Conservation (phyloP, 2,329 filamentous ascomycete genomes). For the Curvularia sp. region DNA sequence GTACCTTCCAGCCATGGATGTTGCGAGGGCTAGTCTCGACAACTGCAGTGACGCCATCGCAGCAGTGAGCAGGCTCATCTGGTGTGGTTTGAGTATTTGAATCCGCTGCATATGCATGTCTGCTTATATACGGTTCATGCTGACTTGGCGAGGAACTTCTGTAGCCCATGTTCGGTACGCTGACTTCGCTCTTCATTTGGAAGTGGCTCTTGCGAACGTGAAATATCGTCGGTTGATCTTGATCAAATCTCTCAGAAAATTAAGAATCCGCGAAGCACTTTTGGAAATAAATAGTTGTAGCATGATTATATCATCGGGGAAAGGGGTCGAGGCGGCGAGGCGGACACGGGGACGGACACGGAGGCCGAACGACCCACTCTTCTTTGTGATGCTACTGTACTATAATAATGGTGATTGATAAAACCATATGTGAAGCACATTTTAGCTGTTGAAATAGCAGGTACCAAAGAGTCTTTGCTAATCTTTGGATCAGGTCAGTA, state of each 20-base stretch:
- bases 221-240: no score
- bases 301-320: background rate
- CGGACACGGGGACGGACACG: slow-evolving; percentile 6
- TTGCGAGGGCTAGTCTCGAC: background rate
- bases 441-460: no score
- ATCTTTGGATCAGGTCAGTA: no score
- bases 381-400: background rate
- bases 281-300: no score
- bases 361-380: background rate
- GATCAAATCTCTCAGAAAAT: no score
- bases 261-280: no score
- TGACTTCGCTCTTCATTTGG: background rate
- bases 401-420: background rate
- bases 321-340: background rate
- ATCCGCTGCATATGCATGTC: background rate
- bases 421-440: no score
- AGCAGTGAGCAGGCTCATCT: background rate
- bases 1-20: slow-evolving; percentile 9
- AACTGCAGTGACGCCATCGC: background rate
- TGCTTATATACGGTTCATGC: background rate
- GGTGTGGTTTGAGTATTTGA: background rate
- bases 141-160: background rate
- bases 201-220: background rate
- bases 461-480: no score
- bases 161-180: background rate